phyloP scores from a whole-genome alignment of 2,329 filamentous ascomycete species.

The Colletotrichum incanum region DNA sequence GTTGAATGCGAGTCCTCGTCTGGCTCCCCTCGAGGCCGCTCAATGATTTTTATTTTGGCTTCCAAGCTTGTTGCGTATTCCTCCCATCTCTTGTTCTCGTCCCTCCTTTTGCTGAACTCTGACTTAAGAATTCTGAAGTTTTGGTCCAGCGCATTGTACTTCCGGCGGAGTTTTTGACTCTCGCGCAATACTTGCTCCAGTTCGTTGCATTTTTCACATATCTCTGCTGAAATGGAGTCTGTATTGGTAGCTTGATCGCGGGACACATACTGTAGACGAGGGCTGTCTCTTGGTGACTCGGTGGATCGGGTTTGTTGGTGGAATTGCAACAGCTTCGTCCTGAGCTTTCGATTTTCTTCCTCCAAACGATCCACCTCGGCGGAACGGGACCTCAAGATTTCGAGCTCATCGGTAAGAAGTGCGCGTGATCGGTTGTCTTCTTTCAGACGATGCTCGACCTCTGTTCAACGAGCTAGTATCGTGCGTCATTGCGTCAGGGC shows the following conservation, averaged over 20 bases:
- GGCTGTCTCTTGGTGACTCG: slow-evolving; percentile 19
- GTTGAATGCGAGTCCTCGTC: slow-evolving; percentile 1
- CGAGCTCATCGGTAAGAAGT: slow-evolving; percentile 51
- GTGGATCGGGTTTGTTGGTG: slow-evolving; percentile 37
- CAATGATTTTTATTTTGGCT: slow-evolving; percentile 59
- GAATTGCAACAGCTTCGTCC: slow-evolving; percentile 54
- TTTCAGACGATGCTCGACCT: slow-evolving; percentile 46
- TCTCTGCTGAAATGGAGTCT: neutral
- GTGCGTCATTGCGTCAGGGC: slow-evolving; percentile 44
- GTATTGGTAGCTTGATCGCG: slow-evolving; percentile 34
- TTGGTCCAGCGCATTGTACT: slow-evolving; percentile 58
- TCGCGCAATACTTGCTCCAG: slow-evolving; percentile 23
- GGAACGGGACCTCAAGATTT: slow-evolving; percentile 52
- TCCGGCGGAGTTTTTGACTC: slow-evolving; percentile 54
- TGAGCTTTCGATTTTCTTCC: slow-evolving; percentile 60
- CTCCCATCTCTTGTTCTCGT: slow-evolving; percentile 62
- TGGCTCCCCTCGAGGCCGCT: slow-evolving; percentile 53
- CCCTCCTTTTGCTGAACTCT: slow-evolving; percentile 57
- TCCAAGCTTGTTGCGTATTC: slow-evolving; percentile 61
- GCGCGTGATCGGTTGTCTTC: slow-evolving; percentile 4
- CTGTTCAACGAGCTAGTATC: slow-evolving; percentile 45
- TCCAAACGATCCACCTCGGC: slow-evolving; percentile 55
- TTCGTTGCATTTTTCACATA: neutral
- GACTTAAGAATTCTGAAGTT: slow-evolving; percentile 60
- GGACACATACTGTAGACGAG: slow-evolving; percentile 13